Conservation (phyloP, 305 asterid species). For the Lippia alba region DNA sequence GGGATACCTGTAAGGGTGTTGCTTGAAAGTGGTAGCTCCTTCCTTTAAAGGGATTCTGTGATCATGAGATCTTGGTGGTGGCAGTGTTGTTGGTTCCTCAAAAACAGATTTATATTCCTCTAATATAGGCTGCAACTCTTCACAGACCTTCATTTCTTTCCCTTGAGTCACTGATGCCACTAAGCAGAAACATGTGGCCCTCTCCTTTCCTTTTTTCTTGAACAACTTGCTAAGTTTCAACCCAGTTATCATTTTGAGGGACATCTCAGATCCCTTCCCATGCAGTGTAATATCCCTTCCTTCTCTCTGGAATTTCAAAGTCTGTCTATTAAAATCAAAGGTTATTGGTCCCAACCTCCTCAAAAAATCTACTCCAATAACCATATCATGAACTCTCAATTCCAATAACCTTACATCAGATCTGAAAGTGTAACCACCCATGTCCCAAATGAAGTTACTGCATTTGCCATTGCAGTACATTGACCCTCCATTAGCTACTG, state of each 20-base stretch:
- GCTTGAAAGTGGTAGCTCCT: neutral
- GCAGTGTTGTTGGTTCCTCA: neutral
- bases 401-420: neutral
- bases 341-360: neutral
- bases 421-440: neutral
- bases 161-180: too few relatives aligned
- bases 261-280: neutral
- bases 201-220: too few relatives aligned
- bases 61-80: neutral
- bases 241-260: too few relatives aligned
- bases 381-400: neutral
- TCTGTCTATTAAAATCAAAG: neutral
- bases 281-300: neutral
- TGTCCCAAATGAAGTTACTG: neutral
- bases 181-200: too few relatives aligned
- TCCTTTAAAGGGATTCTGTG: neutral
- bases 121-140: too few relatives aligned
- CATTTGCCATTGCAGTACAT: neutral
- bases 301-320: too few relatives aligned
- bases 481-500: too few relatives aligned
- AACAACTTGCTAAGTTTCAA: too few relatives aligned
- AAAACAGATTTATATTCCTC: too few relatives aligned
- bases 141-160: too few relatives aligned
- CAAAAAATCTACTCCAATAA: neutral
- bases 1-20: neutral